A percentile compares a stretch with the other conserved stretches of the same genome.
Conservation (phyloP, 306 rosid genomes). For the Casuarina cunninghamiana region DNA sequence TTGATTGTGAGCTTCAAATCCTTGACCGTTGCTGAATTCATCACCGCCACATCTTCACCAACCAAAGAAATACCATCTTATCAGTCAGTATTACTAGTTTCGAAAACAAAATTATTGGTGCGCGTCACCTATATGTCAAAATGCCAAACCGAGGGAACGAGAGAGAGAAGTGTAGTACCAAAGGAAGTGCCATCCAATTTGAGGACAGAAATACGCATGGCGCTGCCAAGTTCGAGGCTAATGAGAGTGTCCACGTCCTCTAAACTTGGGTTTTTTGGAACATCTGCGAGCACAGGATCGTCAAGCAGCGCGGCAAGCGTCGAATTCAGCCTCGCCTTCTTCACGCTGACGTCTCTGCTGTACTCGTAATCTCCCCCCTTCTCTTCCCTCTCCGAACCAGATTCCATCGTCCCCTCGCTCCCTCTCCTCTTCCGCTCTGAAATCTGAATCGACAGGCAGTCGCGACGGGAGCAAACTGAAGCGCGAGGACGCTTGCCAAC, state of each 20-base stretch:
- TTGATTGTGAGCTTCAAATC: slow-evolving; percentile 75
- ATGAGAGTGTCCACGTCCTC: slow-evolving; percentile 78
- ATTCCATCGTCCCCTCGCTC: slow-evolving; percentile 7
- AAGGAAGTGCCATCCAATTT: slow-evolving; percentile 62
- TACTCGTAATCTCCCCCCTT: slow-evolving; percentile 41
- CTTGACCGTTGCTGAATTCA: slow-evolving; percentile 72
- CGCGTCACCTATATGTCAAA: slow-evolving; percentile 27
- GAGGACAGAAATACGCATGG: slow-evolving; percentile 73
- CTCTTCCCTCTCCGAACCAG: slow-evolving; percentile 17
- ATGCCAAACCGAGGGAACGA: slow-evolving; percentile 25
- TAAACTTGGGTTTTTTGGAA: slow-evolving; percentile 64
- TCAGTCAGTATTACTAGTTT: background rate
- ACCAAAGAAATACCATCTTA: background rate
- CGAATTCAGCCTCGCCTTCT: slow-evolving; percentile 64
- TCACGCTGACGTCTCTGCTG: slow-evolving; percentile 38
- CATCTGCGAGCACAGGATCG: slow-evolving; percentile 76
- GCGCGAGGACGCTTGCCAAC: background rate
- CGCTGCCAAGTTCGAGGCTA: slow-evolving; percentile 80
- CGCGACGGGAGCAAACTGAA: background rate
- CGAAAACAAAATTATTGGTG: background rate
- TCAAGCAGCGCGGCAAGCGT: slow-evolving; percentile 42
- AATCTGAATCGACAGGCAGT: background rate
- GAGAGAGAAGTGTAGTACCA: slow-evolving; percentile 34
- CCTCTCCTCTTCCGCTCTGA: background rate
- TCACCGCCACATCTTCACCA: slow-evolving; percentile 56